A percentile compares a stretch with the other conserved stretches of the same genome.
These are phyloP conservation scores for Bryoerythrophyllum caledonicum DNA, from an alignment of 225 moss, liverwort and hornwort species.

Conservation along the genomic window DNA sequence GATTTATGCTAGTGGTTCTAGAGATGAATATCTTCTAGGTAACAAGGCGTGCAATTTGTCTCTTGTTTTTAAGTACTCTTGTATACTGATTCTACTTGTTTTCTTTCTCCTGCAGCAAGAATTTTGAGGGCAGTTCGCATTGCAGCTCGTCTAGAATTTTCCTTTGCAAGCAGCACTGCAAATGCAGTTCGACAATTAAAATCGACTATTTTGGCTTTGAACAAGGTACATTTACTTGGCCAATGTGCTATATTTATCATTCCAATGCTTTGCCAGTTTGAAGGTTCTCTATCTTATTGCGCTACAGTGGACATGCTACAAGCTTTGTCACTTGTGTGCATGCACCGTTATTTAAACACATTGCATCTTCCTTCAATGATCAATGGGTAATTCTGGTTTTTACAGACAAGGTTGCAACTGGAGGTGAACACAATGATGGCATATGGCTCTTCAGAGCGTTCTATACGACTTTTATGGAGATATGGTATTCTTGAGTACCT, in stretches of 20 bases:
- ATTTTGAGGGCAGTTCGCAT: conserved; percentile 94
- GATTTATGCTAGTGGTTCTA: conserved; percentile 15
- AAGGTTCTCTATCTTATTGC: conserved; percentile 7
- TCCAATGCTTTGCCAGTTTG: conserved; percentile 1
- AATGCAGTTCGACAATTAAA: conserved; percentile 68
- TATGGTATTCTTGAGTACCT: conserved; percentile 88
- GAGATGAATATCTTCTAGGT: conserved; percentile 4
- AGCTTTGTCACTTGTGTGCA: not conserved
- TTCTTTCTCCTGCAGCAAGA: conserved; percentile 60
- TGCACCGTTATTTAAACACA: not conserved
- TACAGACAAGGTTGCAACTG: conserved; percentile 69
- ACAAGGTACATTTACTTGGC: conserved; percentile 58
- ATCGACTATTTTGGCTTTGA: conserved; percentile 70
- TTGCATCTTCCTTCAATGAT: not conserved
- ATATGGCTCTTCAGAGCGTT: conserved; percentile 90
- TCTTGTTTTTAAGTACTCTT: not conserved
- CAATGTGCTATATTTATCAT: not conserved
- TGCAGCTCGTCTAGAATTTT: conserved; percentile 86
- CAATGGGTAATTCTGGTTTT: conserved; percentile 13
- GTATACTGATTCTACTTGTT: not conserved
- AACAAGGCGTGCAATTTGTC: not conserved
- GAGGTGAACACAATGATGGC: conserved; percentile 92
- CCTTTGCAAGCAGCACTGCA: conserved; percentile 66
- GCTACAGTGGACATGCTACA: not conserved
- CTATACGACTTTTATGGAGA: conserved; percentile 88